Conservation (phyloP, 371 early-diverging fungal species). For the Chytridium lagenaria region DNA sequence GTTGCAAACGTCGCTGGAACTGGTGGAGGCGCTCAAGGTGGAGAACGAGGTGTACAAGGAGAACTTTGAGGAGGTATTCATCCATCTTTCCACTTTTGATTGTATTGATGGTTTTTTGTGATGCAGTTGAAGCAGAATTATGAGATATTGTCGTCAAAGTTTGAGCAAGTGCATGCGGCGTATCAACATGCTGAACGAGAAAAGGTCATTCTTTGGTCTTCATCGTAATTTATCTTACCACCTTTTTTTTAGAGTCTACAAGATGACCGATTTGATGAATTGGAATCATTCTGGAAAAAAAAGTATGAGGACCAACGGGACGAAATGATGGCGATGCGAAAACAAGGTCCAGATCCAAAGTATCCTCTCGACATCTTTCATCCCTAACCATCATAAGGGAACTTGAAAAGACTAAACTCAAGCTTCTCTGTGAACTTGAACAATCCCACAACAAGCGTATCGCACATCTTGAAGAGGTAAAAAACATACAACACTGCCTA, state of each 20-base stretch:
- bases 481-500: too few species aligned
- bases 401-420: neutral
- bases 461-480: conserved; percentile 17
- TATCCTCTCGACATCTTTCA: neutral
- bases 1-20: conserved; percentile 45
- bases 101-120: conserved; percentile 7
- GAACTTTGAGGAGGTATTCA: conserved; percentile 50
- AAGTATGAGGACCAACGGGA: conserved; percentile 1
- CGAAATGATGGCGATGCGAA: neutral
- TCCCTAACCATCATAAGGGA: neutral
- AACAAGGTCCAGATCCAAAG: neutral
- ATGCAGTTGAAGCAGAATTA: conserved; percentile 27
- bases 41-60: conserved; percentile 54
- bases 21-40: conserved; percentile 53
- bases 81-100: neutral
- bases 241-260: neutral
- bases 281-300: conserved; percentile 1
- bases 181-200: neutral
- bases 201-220: neutral
- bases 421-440: neutral
- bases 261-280: neutral
- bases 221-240: neutral
- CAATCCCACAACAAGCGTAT: neutral
- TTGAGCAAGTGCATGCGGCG: neutral
- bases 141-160: neutral